phyloP scores from a whole-genome alignment of 495 filamentous ascomycete genomes.

The Staphylotrichum longicolle region DNA sequence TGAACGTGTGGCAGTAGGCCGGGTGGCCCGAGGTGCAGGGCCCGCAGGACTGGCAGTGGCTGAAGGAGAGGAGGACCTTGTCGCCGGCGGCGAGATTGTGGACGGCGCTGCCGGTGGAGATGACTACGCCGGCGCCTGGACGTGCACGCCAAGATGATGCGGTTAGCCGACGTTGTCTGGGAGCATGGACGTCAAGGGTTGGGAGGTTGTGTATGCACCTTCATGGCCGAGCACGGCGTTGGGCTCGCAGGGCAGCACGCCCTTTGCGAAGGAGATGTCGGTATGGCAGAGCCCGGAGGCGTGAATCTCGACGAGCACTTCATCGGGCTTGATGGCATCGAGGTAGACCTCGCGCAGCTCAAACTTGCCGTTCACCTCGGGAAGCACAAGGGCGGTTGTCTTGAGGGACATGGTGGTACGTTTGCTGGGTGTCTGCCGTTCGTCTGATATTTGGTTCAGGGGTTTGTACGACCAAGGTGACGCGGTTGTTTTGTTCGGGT shows the following conservation, averaged over 20 bases:
- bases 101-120: conserved; percentile 54
- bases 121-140: conserved; percentile 59
- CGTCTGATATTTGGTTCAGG: no score
- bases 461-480: no score
- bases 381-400: conserved; percentile 34
- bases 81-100: conserved; percentile 58
- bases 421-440: background rate
- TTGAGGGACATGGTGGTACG: conserved; percentile 21
- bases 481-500: no score
- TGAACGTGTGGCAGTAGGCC: conserved; percentile 56
- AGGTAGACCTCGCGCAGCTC: conserved; percentile 27
- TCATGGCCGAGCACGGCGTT: conserved; percentile 78
- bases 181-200: background rate
- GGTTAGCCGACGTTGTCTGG: background rate
- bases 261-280: conserved; percentile 55
- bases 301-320: conserved; percentile 69
- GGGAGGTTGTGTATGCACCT: conserved; percentile 32
- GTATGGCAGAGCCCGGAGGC: conserved; percentile 76
- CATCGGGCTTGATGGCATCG: conserved; percentile 48
- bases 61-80: conserved; percentile 52
- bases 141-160: background rate
- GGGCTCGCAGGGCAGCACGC: conserved; percentile 38
- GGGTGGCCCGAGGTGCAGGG: conserved; percentile 57
- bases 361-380: conserved; percentile 31
- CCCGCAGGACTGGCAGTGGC: conserved; percentile 41